phyloP scores from a whole-genome alignment of 2,329 filamentous ascomycete genomes.

The Scedosporium aurantiacum region DNA sequence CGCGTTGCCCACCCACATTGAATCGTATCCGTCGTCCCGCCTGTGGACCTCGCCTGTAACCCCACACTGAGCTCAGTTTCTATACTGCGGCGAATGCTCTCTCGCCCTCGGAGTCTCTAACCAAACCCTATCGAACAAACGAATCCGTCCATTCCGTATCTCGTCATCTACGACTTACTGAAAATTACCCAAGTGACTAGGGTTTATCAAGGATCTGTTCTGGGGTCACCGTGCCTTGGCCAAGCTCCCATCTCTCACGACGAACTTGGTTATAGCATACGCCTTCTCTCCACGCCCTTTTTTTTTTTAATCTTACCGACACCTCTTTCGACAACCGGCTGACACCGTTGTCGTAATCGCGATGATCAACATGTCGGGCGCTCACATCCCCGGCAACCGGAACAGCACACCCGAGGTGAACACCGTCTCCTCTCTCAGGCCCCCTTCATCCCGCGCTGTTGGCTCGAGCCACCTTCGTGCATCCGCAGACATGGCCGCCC shows the following conservation, averaged over 20 bases:
- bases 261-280: background rate
- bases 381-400: conserved; percentile 66
- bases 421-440: conserved; percentile 66
- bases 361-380: conserved; percentile 57
- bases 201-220: background rate
- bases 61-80: background rate
- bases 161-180: background rate
- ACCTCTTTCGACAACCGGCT: background rate
- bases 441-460: conserved; percentile 66
- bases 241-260: background rate
- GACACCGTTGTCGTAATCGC: conserved; percentile 4
- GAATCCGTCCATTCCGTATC: background rate
- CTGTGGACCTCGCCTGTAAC: background rate
- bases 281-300: background rate
- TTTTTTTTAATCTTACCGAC: background rate
- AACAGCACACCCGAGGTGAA: conserved; percentile 95
- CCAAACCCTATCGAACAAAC: background rate
- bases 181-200: background rate
- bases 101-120: background rate
- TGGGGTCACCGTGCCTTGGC: background rate
- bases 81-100: background rate
- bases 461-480: conserved; percentile 80
- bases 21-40: background rate
- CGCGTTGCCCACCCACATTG: background rate
- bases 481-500: conserved; percentile 89